Base-by-base conservation (phyloP, 495 filamentous ascomycete species). In the Polyplosphaeria fusca region DNA sequence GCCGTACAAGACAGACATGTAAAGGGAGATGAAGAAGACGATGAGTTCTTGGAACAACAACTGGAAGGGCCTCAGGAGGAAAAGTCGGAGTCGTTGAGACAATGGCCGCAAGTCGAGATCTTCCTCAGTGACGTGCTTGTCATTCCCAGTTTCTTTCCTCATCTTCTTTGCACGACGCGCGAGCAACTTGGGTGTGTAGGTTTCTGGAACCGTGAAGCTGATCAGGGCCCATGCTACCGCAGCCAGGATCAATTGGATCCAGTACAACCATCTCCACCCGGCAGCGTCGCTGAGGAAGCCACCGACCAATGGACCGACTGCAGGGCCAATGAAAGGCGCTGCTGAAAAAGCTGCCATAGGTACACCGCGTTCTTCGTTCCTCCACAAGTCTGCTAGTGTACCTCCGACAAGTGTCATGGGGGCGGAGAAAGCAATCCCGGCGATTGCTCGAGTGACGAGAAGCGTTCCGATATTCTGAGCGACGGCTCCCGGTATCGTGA, bases 311-410 rank as follows among this genome's bases (percentile, higher is more conserved):
- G 87, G 87, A 57, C 82, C 82, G 57, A 81, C 80, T 4, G 86
- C 87, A 39, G 87, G 87, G 2, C 87, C 88, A 27, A 89, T 74
- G 64, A 91, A 88, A 0, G 88, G 88, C 25, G 86, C 87, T 24
- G 87, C 86, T 24, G 79, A 83, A 71, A 91, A 92, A 26, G 86
- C 86, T n/a, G 87, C 87, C 87, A 92, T 91, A 2, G 88, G 86
- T 24, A 91, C 83, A 64, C 87, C 88, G 32, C 88, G 77, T 64
- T 92, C 87, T 60, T 91, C 87, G n/a, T 82, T 86, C 45, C 70
- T 81, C 87, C 87, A 92, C 9, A 91, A 63, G 69, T 92, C 88
- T n/a, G 87, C 83, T 26, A 92, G 70, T 14, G 85, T 89, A 22
- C 88, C 88, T 46, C 87, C 88, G 16, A 91, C 86, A 0, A 91